Evolutionary conservation across 768 basidiomycete species (phyloP), one percentile per base, ranked within the genome.

Genomic region (Xerocomellus intermedius): DNA sequence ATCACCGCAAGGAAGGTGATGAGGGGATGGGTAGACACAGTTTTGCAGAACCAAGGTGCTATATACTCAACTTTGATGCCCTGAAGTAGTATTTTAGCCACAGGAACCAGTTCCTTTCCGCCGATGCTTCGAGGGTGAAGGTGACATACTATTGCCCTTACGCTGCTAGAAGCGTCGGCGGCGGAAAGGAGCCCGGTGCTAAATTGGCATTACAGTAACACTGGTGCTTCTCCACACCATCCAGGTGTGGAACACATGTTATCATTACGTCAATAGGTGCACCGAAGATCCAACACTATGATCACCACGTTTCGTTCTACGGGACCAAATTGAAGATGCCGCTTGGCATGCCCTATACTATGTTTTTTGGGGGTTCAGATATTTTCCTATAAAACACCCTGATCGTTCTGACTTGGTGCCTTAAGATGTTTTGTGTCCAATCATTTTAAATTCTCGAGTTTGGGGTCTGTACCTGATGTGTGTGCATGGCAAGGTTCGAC

Each of bases 391-490:
- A n/a, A n/a, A n/a, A n/a, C n/a, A n/a, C n/a, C n/a, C n/a, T n/a
- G n/a, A n/a, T n/a, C n/a, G n/a, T n/a, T n/a, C n/a, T n/a, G n/a
- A n/a, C n/a, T n/a, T n/a, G n/a, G 24, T 24, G 5, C 24, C 24
- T 24, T 24, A 2, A 9, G 28, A 28, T 9, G 28, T 28, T 28
- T 28, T 4, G 26, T 26, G 28, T 8, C 6, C 8, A 28, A 28
- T 8, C 28, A 28, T 28, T 28, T 28, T 5, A 8, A 28, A 2
- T 24, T 28, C 28, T 9, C 49, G 26, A 51, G 48, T 59, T 57
- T 62, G 35, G 24, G 71, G 65, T 17, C 21, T 59, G 42, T 73
- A 69, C 58, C 71, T 70, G 17, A 63, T 71, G 38, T 69, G 71
- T 19, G 67, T 60, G 4, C 38, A 55, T 24, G 69, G 69, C 42